A percentile compares a stretch with the other conserved stretches of the same genome.
Evolutionary conservation across 495 filamentous ascomycete species (phyloP).

Genomic region (Aspergillus sclerotiicarbonarius): DNA sequence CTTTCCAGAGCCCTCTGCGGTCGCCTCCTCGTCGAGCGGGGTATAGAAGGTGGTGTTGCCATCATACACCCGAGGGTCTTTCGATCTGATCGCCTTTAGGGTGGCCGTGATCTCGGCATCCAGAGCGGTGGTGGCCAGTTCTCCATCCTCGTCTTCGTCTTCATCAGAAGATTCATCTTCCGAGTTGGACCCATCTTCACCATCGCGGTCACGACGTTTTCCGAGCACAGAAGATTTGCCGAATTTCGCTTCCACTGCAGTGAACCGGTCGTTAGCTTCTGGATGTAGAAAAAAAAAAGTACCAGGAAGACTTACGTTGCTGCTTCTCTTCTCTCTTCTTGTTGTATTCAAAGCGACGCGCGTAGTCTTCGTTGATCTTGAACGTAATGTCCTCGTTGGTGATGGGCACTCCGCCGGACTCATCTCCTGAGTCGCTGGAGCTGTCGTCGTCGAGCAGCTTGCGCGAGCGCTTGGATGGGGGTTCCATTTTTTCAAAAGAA

Average conservation of each 20-base stretch:
- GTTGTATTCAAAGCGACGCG: constrained; percentile 88
- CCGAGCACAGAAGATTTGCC: constrained; percentile 47
- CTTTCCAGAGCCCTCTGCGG: constrained; percentile 39
- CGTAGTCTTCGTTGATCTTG: constrained; percentile 89
- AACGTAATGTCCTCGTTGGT: constrained; percentile 45
- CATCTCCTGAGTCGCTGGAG: constrained; percentile 57
- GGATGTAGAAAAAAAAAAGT: neutral
- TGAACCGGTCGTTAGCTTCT: constrained; percentile 12
- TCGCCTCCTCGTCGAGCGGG: constrained; percentile 52
- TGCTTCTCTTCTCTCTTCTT: constrained; percentile 90
- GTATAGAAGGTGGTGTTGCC: constrained; percentile 71
- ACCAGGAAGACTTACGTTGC: constrained; percentile 57
- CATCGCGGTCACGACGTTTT: constrained; percentile 29
- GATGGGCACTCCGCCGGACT: constrained; percentile 46
- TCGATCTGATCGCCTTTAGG: constrained; percentile 78
- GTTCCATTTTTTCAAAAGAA: constrained; percentile 37
- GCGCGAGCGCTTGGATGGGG: constrained; percentile 46
- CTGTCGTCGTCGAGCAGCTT: constrained; percentile 48
- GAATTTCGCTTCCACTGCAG: constrained; percentile 82
- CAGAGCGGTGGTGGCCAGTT: constrained; percentile 74
- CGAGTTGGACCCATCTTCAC: constrained; percentile 47
- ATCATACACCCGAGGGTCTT: constrained; percentile 90
- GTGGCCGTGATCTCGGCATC: constrained; percentile 86
- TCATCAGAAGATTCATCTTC: constrained; percentile 67
- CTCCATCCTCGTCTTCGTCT: constrained; percentile 85